Evolutionary conservation across 2,329 filamentous ascomycete genomes (phyloP), one percentile per base, ranked within the genome.

Genomic region (Penicillium frequentans): DNA sequence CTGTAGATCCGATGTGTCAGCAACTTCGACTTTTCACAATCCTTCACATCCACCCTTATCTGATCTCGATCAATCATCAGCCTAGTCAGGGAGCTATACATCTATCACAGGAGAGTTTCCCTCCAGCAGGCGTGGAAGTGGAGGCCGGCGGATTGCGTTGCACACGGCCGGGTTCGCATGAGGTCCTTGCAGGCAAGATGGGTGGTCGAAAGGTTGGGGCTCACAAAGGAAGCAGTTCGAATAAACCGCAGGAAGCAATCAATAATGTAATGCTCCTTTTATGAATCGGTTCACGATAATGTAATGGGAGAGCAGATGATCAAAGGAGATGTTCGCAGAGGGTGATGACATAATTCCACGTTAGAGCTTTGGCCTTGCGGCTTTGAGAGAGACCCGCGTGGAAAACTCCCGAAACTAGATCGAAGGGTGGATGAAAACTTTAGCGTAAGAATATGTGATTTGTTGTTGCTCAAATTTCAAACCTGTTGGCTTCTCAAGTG

Each of bases 151-250:
- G 59, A 54, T 59, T 57, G 21, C 54, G 62, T 61, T 68, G 61
- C 66, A 65, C 61, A 61, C 59, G 61, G 57, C 60, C 60, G 58
- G 59, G 57, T 63, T 68, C 62, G 68, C 70, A 72, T 73, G 64
- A 57, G 60, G 62, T 57, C 46, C 49, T 56, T 43, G 51, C 33
- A 23, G 39, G 39, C 33, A 43, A 51, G 47, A 51, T 44, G 23
- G 50, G 54, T 54, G 45, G 14, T 47, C 13, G n/a, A 31, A 47
- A 47, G 26, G 11, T 19, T 10, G n/a, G 45, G 13, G 16, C 10
- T 31, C 13, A 50, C 26, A 8, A 42, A 42, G 16, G 19, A 29
- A 21, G 21, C 23, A 50, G 19, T 7, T 42, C 19, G 19, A 23
- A 14, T 42, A 42, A 42, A 42, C 26, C 6, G n/a, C n/a, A 13